Evolutionary conservation across 1,284 basidiomycete species (phyloP), one percentile per base, ranked within the genome.

Genomic region (Sanghuangporus sanghuang): DNA sequence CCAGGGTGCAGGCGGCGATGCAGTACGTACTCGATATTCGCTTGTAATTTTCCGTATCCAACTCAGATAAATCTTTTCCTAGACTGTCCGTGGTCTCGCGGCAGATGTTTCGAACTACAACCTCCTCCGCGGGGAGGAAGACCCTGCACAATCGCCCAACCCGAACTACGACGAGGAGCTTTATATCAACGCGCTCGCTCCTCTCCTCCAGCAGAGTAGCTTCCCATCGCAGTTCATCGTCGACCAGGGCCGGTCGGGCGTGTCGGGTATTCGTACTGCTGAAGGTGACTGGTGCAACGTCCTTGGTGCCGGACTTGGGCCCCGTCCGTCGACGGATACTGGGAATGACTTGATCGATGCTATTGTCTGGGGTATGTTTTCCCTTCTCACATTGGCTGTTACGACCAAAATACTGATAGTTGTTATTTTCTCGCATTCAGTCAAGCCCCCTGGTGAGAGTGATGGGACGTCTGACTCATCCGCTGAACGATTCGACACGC

Each of bases 361-460:
- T 18, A 62, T 67, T 52, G 67, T 68, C 11, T 68, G 66, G 65
- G 55, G 60, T 61, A 55, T 39, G 60, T 44, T 32, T 18, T 3
- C 16, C 27, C 23, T 27, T 38, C 14, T 7, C n/a, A 50, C 21
- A 39, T 56, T 40, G 23, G 36, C 21, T 18, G 27, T 53, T 21
- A 27, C 3, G 5, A 0, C 16, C 42, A n/a, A 46, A 14, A 12
- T 16, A 9, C 52, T 68, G 68, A 58, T 68, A 66, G 69, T 64
- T 9, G 16, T n/a, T 42, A 3, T 18, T 18, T 40, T 23, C 16
- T n/a, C 44, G 44, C 16, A 4, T 55, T 40, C n/a, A 54, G 53
- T 72, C 62, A 72, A 73, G 69, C 70, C 71, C n/a, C 68, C 69
- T 50, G 71, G 71, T 60, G 71, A 72, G 64, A 68, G 64, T 40